Conservation (phyloP, 345 rosid genomes). For the Combretum micranthum region DNA sequence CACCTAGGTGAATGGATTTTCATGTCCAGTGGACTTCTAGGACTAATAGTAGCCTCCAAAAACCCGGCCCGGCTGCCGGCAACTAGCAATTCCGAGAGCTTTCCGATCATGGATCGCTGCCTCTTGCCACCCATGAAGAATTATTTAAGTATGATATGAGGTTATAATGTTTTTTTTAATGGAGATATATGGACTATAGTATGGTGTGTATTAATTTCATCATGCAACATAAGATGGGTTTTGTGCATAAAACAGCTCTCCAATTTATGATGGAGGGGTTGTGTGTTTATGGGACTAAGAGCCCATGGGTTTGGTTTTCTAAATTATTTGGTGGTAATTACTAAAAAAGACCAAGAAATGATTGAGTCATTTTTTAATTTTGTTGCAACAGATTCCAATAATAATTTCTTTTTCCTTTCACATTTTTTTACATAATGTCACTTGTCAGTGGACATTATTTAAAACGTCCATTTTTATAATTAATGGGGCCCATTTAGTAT, state of each 20-base stretch:
- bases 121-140: conserved; percentile 47
- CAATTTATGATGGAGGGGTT: too few relatives aligned
- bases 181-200: too few relatives aligned
- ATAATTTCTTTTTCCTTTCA: neutral
- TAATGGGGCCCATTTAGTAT: neutral
- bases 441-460: conserved; percentile 9
- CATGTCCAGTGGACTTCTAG: conserved; percentile 62
- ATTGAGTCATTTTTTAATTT: neutral
- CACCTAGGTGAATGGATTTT: conserved; percentile 58
- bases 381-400: neutral
- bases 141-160: too few relatives aligned
- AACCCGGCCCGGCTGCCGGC: conserved; percentile 39
- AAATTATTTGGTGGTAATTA: too few relatives aligned
- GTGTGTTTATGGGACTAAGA: too few relatives aligned
- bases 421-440: neutral
- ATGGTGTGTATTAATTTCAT: too few relatives aligned
- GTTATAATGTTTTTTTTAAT: too few relatives aligned
- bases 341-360: too few relatives aligned
- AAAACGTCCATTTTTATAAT: conserved; percentile 3
- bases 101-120: conserved; percentile 66
- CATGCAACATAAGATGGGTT: too few relatives aligned
- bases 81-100: conserved; percentile 54
- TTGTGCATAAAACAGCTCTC: too few relatives aligned
- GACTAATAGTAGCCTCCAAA: conserved; percentile 38
- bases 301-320: too few relatives aligned